Evolutionary conservation across 371 early-diverging fungal species (phyloP).

Genomic region (Saksenaea oblongispora): DNA sequence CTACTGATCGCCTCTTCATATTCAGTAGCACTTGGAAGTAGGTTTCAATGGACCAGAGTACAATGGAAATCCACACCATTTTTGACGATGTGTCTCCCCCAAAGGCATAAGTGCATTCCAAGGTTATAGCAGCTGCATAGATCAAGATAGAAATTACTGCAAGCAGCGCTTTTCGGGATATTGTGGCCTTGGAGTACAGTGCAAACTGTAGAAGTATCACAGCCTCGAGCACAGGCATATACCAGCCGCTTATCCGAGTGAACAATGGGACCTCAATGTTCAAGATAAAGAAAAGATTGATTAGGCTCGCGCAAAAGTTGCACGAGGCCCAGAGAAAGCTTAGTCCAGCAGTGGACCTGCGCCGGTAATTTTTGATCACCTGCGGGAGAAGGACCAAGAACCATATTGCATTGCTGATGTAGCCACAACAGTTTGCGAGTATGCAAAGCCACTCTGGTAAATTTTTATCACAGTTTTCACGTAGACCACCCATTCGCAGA

Average conservation of each 20-base stretch:
- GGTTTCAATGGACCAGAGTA: background rate
- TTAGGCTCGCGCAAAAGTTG: background rate
- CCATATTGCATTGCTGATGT: background rate
- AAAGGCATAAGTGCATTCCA: background rate
- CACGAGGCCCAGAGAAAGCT: background rate
- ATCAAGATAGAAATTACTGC: background rate
- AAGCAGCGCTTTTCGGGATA: background rate
- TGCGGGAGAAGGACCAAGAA: conserved; percentile 2
- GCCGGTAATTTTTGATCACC: background rate
- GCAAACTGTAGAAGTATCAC: background rate
- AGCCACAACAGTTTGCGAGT: background rate
- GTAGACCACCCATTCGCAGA: background rate
- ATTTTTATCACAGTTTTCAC: background rate
- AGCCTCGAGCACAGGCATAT: background rate
- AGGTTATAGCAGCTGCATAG: background rate
- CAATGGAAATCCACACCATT: conserved; percentile 3
- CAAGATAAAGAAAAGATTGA: background rate
- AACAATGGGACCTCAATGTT: background rate
- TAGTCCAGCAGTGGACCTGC: background rate
- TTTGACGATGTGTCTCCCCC: background rate
- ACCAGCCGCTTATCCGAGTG: background rate
- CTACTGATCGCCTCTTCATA: background rate
- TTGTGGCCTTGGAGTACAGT: background rate
- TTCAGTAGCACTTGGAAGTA: background rate
- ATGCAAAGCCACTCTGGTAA: background rate